Evolutionary conservation across 495 filamentous ascomycete genomes (phyloP).

Genomic region (Astrothelium macrocarpum): DNA sequence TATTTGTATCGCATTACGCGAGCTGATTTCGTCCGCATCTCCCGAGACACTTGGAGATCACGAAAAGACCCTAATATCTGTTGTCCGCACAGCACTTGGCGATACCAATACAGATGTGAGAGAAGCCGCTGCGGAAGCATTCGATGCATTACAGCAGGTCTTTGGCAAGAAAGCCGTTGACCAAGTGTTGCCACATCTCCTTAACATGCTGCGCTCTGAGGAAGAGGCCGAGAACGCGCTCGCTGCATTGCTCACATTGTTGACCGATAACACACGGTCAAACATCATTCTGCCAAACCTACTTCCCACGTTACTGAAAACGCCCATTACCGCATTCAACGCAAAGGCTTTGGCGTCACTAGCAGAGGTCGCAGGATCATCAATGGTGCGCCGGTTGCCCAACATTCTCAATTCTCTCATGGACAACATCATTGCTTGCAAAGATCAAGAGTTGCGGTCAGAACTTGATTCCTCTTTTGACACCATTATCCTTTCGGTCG

Average conservation of each 20-base stretch:
- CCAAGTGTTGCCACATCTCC: conserved; percentile 85
- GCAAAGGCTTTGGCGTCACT: conserved; percentile 86
- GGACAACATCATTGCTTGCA: conserved; percentile 74
- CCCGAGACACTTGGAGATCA: conserved; percentile 84
- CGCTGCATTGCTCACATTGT: conserved; percentile 79
- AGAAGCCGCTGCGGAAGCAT: conserved; percentile 93
- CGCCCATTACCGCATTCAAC: conserved; percentile 92
- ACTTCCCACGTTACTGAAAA: conserved; percentile 77
- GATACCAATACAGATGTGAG: conserved; percentile 82
- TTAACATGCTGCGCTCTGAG: conserved; percentile 75
- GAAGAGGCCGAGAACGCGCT: conserved; percentile 85
- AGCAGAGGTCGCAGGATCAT: conserved; percentile 74
- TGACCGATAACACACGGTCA: conserved; percentile 85
- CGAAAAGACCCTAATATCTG: conserved; percentile 87
- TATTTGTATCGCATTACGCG: conserved; percentile 90
- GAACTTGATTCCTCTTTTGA: conserved; percentile 77
- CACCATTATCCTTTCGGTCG: conserved; percentile 79
- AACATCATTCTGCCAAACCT: conserved; percentile 96
- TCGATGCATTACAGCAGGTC: conserved; percentile 86
- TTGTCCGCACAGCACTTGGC: conserved; percentile 85
- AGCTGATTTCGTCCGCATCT: conserved; percentile 87
- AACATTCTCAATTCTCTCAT: conserved; percentile 85
- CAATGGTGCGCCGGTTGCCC: conserved; percentile 83
- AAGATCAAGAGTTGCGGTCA: conserved; percentile 60
- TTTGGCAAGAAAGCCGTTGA: conserved; percentile 89